Conservation (phyloP, 768 basidiomycete genomes). For the Mrakia hoshinonis region DNA sequence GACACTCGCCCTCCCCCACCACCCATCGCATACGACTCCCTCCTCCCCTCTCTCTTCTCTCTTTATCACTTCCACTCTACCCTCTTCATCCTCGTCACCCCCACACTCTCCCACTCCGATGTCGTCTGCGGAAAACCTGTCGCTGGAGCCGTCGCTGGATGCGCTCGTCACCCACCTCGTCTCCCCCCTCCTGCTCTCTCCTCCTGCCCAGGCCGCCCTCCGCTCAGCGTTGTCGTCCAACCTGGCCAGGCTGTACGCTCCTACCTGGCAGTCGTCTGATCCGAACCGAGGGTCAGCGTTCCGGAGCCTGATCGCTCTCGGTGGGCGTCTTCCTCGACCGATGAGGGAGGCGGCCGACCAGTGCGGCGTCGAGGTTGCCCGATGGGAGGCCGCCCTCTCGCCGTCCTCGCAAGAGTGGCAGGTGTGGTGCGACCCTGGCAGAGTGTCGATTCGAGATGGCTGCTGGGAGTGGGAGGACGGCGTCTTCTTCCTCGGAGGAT, state of each 20-base stretch:
- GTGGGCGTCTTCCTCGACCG: conserved; percentile 32
- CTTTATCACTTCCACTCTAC: not conserved
- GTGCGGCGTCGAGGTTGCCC: conserved; percentile 30
- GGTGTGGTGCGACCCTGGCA: conserved; percentile 41
- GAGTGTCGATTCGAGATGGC: conserved; percentile 39
- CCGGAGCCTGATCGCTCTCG: conserved; percentile 37
- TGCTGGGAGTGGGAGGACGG: conserved; percentile 41
- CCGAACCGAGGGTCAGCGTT: conserved; percentile 37
- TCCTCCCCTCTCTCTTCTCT: not conserved
- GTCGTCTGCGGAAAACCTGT: not conserved
- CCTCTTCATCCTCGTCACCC: not conserved
- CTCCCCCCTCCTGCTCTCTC: conserved; percentile 9
- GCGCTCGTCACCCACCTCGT: conserved; percentile 15
- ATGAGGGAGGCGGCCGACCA: conserved; percentile 33
- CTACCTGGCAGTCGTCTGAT: conserved; percentile 37
- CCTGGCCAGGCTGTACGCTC: conserved; percentile 16
- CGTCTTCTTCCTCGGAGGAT: conserved; percentile 32
- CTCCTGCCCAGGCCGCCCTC: not conserved
- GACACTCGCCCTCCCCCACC: not conserved
- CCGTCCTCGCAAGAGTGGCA: conserved; percentile 37
- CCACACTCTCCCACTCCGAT: not conserved
- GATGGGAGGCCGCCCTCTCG: conserved; percentile 35
- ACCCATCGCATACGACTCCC: not conserved
- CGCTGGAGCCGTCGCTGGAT: conserved; percentile 1
- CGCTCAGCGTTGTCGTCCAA: not conserved